Percentiles rank a stretch among this genome's conserved stretches.
Conservation (phyloP, 2,329 filamentous ascomycete species). For the Fusarium burgessii region DNA sequence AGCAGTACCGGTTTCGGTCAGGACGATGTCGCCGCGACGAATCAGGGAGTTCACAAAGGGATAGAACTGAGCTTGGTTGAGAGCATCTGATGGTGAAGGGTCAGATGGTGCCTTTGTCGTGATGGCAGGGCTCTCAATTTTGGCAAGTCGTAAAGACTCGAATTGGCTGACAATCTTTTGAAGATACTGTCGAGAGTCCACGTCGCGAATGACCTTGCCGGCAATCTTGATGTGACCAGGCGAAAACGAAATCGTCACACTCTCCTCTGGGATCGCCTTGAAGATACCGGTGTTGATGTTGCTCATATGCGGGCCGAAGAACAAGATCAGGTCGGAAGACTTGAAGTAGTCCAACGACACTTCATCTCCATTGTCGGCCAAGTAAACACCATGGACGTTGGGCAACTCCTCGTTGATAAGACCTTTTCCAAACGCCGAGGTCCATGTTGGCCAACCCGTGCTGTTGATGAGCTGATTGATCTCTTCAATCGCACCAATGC, state of each 20-base stretch:
- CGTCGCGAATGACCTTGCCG: background rate
- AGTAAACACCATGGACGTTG: slow-evolving; percentile 18
- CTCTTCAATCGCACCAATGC: background rate
- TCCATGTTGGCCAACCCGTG: slow-evolving; percentile 15
- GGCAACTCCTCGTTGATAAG: slow-evolving; percentile 5
- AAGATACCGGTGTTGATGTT: slow-evolving; percentile 22
- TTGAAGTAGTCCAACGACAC: slow-evolving; percentile 2
- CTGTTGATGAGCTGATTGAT: background rate
- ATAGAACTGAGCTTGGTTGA: slow-evolving; percentile 10
- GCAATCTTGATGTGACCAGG: slow-evolving; percentile 2
- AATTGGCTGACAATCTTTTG: background rate
- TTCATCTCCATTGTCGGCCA: background rate
- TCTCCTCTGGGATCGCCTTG: slow-evolving; percentile 2
- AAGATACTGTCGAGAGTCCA: background rate
- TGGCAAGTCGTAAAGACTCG: slow-evolving; percentile 1
- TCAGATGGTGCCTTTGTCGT: background rate
- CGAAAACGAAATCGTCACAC: background rate
- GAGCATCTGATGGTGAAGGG: background rate
- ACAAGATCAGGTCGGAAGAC: slow-evolving; percentile 6
- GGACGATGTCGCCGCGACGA: background rate
- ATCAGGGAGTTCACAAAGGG: slow-evolving; percentile 18
- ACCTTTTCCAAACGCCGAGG: slow-evolving; percentile 15
- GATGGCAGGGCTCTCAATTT: background rate
- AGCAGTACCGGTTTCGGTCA: slow-evolving; percentile 22
- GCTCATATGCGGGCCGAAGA: slow-evolving; percentile 16